Conservation (phyloP, 805 yeast genomes). For the Saccharomycopsis capsularis region DNA sequence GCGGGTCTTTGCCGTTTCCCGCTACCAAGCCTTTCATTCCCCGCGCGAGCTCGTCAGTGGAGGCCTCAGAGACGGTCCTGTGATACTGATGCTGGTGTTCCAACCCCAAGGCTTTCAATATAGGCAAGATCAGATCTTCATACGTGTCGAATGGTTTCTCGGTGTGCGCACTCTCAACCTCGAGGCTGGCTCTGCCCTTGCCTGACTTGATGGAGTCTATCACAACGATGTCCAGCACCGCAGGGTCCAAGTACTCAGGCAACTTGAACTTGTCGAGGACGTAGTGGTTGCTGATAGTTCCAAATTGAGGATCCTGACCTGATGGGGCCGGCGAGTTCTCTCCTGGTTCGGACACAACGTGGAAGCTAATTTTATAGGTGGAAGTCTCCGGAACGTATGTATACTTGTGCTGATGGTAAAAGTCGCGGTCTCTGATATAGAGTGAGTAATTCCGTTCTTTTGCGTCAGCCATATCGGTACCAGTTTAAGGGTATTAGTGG, state of each 20-base stretch:
- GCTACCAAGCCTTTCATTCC: conserved; percentile 15
- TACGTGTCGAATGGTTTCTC: conserved; percentile 27
- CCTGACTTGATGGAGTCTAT: conserved; percentile 50
- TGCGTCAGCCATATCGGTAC: no score
- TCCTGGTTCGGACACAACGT: conserved; percentile 3
- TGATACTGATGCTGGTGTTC: conserved; percentile 30
- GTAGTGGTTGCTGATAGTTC: neutral
- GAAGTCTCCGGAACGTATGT: neutral
- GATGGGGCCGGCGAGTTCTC: neutral
- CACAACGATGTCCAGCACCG: conserved; percentile 22
- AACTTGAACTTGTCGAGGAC: conserved; percentile 4
- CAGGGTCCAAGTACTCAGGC: conserved; percentile 13
- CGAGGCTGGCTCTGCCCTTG: conserved; percentile 29
- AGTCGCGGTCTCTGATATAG: conserved; percentile 17
- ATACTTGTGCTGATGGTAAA: conserved; percentile 6
- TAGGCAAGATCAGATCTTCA: conserved; percentile 32
- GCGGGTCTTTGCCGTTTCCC: no score
- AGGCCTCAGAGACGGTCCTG: conserved; percentile 30
- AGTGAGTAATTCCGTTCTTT: neutral
- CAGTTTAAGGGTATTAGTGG: no score
- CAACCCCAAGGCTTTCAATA: conserved; percentile 29
- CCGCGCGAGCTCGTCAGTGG: conserved; percentile 32
- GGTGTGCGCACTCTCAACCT: neutral
- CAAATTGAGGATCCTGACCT: no score
- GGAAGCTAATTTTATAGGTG: neutral